Base-by-base conservation (phyloP, 805 yeast species). In the Yamadazyma philogaea region DNA sequence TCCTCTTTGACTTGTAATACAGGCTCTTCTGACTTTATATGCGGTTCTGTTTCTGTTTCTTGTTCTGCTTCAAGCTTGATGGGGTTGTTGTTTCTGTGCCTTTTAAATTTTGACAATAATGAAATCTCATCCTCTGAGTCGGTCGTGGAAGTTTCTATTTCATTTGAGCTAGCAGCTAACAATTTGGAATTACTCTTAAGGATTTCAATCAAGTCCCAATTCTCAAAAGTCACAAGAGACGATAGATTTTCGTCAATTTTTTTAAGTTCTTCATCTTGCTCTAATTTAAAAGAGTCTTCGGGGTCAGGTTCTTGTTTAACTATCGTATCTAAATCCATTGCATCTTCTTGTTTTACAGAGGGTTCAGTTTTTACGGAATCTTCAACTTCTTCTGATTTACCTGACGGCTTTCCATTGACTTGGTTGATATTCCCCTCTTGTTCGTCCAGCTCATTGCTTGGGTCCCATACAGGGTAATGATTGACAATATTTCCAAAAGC, bases 401-500 rank as follows among this genome's bases (percentile, higher is more conserved):
- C 6, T 34, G 18, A 12, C 24, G 15, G 30, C 12, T 17, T 15
- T 27, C 15, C 20, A 27, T 24, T 12, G 7, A 7, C 27, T 7
- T 10, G 10, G 10, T 36, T 16, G 33, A 59, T 54, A n/a, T 56
- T 51, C 4, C 51, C 61, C 28, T 24, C 28, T 24, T 24, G 28
- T 24, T 24, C 28, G 28, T n/a, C n/a, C n/a, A n/a, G n/a, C 30
- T 61, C 70, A 20, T 62, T 64, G 52, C 84, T 86, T 1, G 98
- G 98, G 55, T 87, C 88, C 98, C 98, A 93, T 22, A 70, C 55
- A 0, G 77, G 74, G 1, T 90, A 81, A 61, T 87, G 82, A 34
- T 79, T 78, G 3, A 89, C 91, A 21, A 93, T 89, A 3, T 95
- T 95, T 7, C 98, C 98, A 52, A 93, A 77, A 0, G 99, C 98